Evolutionary conservation across 331 rosid species (phyloP).

Genomic region (Phaseolus coccineus): DNA sequence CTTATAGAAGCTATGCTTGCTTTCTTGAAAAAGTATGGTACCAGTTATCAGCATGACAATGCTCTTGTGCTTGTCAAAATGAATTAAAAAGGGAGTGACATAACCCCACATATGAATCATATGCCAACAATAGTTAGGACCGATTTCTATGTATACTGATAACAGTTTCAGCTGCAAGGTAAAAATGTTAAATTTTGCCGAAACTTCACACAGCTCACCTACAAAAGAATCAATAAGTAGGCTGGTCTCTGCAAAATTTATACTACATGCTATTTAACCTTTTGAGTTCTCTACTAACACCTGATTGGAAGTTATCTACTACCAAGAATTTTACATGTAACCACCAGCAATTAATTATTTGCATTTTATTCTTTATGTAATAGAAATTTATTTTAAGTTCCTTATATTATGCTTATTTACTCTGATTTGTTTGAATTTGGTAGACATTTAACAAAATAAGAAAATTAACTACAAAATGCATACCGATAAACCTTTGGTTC

Average conservation of each 20-base stretch:
- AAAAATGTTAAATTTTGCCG: background rate
- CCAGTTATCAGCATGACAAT: slow-evolving; percentile 22
- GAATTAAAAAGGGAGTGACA: background rate
- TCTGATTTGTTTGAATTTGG: background rate
- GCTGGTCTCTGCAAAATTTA: background rate
- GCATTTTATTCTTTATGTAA: slow-evolving; percentile 10
- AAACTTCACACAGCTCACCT: background rate
- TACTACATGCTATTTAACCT: background rate
- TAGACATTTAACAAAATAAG: background rate
- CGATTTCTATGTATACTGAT: background rate
- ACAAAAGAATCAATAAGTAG: background rate
- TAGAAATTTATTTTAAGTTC: background rate
- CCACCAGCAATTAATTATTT: background rate
- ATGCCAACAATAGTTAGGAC: background rate
- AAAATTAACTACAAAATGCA: background rate
- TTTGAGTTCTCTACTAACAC: background rate
- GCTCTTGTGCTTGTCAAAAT: background rate
- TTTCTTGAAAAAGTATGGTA: background rate
- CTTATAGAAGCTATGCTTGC: background rate
- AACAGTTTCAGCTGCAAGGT: background rate
- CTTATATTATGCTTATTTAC: background rate
- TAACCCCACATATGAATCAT: background rate
- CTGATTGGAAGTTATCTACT: background rate
- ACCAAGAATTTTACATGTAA: slow-evolving; percentile 18
- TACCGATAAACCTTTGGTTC: background rate